Conservation (phyloP, 2,329 filamentous ascomycete genomes). For the Penicillium sp. region DNA sequence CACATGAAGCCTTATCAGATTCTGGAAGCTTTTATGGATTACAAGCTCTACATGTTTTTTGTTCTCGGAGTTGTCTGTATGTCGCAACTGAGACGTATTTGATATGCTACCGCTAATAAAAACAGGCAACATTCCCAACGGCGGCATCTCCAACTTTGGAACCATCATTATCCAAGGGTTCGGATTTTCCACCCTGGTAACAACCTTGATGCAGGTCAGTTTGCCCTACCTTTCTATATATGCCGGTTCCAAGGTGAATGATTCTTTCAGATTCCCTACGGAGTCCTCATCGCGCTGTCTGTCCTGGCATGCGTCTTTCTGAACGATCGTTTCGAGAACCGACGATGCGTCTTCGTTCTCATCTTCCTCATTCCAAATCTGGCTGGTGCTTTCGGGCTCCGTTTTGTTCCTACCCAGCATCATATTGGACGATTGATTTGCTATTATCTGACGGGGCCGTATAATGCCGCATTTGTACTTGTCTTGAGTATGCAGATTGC, state of each 20-base stretch:
- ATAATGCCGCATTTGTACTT: slow-evolving; percentile 53
- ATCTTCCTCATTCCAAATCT: slow-evolving; percentile 58
- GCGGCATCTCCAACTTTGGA: slow-evolving; percentile 56
- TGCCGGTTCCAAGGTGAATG: background rate
- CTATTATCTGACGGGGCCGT: slow-evolving; percentile 54
- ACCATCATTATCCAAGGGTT: slow-evolving; percentile 57
- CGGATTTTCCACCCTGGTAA: slow-evolving; percentile 52
- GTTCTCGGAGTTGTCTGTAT: slow-evolving; percentile 46
- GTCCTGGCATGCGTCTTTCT: slow-evolving; percentile 49
- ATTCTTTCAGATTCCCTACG: slow-evolving; percentile 43
- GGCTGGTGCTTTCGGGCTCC: slow-evolving; percentile 55
- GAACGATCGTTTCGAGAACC: slow-evolving; percentile 47
- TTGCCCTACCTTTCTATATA: accelerated
- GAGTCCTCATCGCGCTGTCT: slow-evolving; percentile 48
- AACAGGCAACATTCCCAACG: slow-evolving; percentile 50
- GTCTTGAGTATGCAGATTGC: slow-evolving; percentile 45
- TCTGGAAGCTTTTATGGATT: slow-evolving; percentile 53
- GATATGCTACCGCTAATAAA: background rate
- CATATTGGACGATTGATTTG: slow-evolving; percentile 55
- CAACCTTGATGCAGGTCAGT: slow-evolving; percentile 49
- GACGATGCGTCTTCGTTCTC: slow-evolving; percentile 52
- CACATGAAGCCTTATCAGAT: slow-evolving; percentile 53
- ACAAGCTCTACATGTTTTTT: slow-evolving; percentile 58
- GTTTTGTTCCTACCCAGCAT: slow-evolving; percentile 50
- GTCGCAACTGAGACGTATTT: background rate